Percentiles rank a stretch among this genome's conserved stretches.
These are phyloP conservation scores for Brettanomyces bruxellensis DNA, from an alignment of 805 yeast genomes.

Conservation along the genomic window DNA sequence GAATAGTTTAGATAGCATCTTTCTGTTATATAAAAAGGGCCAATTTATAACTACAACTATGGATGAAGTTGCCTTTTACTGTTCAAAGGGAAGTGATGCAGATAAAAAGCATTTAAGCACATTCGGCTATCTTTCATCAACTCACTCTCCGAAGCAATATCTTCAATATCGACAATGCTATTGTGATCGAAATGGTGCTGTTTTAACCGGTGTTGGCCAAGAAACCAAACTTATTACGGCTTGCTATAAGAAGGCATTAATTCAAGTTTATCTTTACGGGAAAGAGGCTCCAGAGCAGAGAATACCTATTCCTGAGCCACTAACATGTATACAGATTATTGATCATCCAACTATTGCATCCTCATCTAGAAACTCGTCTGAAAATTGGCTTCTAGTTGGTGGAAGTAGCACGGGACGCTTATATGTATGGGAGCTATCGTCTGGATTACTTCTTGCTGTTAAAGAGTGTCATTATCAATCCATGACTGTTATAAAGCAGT, in stretches of 20 bases:
- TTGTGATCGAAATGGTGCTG: slow-evolving; percentile 36
- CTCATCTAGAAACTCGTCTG: slow-evolving; percentile 8
- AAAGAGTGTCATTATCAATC: slow-evolving; percentile 81
- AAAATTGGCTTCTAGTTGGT: slow-evolving; percentile 54
- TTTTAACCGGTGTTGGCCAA: slow-evolving; percentile 34
- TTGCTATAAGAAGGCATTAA: slow-evolving; percentile 60
- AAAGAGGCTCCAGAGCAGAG: slow-evolving; percentile 68
- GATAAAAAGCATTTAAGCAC: slow-evolving; percentile 29
- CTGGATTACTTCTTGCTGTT: slow-evolving; percentile 66
- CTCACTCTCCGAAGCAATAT: slow-evolving; percentile 38
- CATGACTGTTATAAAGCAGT: slow-evolving; percentile 49
- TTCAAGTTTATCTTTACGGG: slow-evolving; percentile 65
- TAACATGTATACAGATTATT: slow-evolving; percentile 43
- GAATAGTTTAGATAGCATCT: too few relatives aligned
- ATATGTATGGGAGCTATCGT: slow-evolving; percentile 75
- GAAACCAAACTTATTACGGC: slow-evolving; percentile 55
- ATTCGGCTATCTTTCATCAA: slow-evolving; percentile 30
- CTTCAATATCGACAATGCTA: slow-evolving; percentile 46
- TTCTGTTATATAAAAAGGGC: too few relatives aligned
- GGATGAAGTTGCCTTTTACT: slow-evolving; percentile 45
- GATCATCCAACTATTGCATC: not conserved
- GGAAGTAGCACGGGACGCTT: slow-evolving; percentile 70
- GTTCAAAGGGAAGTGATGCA: slow-evolving; percentile 34
- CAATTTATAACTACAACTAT: slow-evolving; percentile 14
- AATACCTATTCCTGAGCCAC: slow-evolving; percentile 75